Percentiles rank a stretch among this genome's conserved stretches.
Evolutionary conservation across 169 alveolate species (phyloP).

Genomic region (Cryptosporidium sp.): DNA sequence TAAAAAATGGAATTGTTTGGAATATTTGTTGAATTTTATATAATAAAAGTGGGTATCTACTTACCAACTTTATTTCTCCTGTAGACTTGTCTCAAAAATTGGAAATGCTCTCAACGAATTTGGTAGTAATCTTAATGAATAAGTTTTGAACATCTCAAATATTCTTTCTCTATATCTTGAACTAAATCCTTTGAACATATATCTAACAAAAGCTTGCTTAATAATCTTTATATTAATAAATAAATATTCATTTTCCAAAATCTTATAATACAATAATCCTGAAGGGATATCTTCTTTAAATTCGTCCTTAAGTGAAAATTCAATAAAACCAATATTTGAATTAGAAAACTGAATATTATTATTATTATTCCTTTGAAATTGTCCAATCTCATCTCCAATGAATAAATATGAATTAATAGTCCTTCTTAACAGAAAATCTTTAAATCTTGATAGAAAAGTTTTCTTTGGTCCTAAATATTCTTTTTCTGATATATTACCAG

Average conservation of each 20-base stretch:
- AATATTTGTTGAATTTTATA: not conserved
- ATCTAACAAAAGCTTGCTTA: conserved; percentile 46
- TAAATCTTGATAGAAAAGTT: conserved; percentile 11
- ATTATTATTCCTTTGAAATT: not conserved
- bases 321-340: not conserved
- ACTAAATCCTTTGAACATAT: conserved; percentile 51
- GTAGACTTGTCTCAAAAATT: conserved; percentile 5
- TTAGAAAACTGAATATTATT: not conserved
- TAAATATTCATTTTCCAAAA: conserved; percentile 13
- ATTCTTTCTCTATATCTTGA: conserved; percentile 50
- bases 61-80: not conserved
- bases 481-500: conserved; percentile 28
- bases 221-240: conserved; percentile 33
- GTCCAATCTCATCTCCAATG: not conserved
- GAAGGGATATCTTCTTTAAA: conserved; percentile 2
- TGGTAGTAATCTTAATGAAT: conserved; percentile 47
- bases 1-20: not conserved
- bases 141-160: conserved; percentile 44
- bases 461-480: not conserved
- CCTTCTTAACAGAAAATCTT: conserved; percentile 8
- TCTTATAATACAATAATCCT: conserved; percentile 52
- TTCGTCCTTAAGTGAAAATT: not conserved
- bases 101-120: conserved; percentile 32
- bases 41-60: not conserved
- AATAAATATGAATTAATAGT: not conserved